Conservation (phyloP, 352 stramenopile species). For the Globisporangium radiosum region DNA sequence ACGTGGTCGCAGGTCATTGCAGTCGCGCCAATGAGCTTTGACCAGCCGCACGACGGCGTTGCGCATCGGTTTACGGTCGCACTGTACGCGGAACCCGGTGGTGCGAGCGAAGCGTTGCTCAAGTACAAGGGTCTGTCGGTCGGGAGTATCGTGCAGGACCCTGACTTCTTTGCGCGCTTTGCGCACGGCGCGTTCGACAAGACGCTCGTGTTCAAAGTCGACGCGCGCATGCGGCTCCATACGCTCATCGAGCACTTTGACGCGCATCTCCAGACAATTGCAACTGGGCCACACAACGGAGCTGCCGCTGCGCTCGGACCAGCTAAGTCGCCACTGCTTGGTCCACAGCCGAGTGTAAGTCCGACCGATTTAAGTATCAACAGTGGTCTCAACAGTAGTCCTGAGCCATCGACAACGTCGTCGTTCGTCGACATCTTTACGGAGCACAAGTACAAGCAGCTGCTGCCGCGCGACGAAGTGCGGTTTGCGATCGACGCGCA, state of each 20-base stretch:
- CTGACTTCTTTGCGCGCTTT: constrained; percentile 70
- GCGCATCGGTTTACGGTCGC: constrained; percentile 48
- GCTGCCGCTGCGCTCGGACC: constrained; percentile 1
- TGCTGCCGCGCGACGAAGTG: constrained; percentile 43
- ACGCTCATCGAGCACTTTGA: constrained; percentile 55
- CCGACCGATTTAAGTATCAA: no score
- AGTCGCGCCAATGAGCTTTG: constrained; percentile 24
- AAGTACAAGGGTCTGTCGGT: constrained; percentile 81
- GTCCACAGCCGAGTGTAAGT: background rate
- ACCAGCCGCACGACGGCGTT: constrained; percentile 26
- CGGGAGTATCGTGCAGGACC: constrained; percentile 69
- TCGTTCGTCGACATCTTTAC: constrained; percentile 25
- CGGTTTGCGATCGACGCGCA: constrained; percentile 41
- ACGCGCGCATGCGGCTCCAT: constrained; percentile 31
- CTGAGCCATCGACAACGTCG: constrained; percentile 19
- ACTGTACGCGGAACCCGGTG: constrained; percentile 60
- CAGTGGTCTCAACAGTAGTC: constrained; percentile 5
- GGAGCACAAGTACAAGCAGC: constrained; percentile 18
- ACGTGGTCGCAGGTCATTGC: constrained; percentile 66
- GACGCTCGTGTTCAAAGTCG: constrained; percentile 65
- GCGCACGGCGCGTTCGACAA: constrained; percentile 55
- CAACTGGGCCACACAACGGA: constrained; percentile 1
- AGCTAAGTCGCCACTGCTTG: background rate
- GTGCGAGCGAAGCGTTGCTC: constrained; percentile 51
- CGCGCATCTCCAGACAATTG: constrained; percentile 25